Base-by-base conservation (phyloP, 192 early-diverging fungal genomes). In the Chytriomyces hyalinus region DNA sequence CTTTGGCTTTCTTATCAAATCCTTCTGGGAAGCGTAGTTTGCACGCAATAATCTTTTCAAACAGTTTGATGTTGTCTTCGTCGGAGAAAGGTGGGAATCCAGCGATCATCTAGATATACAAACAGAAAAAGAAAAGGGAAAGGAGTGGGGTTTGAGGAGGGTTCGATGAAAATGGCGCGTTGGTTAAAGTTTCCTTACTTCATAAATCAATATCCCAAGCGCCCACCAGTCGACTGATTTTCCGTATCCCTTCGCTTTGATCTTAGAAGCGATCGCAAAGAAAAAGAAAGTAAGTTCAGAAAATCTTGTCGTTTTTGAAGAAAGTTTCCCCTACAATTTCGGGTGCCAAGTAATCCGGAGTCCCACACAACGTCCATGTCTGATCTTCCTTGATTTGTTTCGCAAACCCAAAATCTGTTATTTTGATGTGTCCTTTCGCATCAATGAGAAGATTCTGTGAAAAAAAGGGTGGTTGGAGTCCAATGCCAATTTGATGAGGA, bases 201-300 rank as follows among this genome's bases (percentile, higher is more conserved):
- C 86, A 80, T 92, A 98, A 5, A 97, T 94, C 59, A 97, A 77
- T 49, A 97, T 89, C 36, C 96, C 96, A 77, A 96, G 88, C 51
- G 94, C 92, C 89, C 93, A 97, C 96, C 96, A 97, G 85, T 97
- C 96, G 0, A 96, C 96, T 9, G 95, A 94, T 65, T 91, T 90
- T 26, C 94, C 93, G 84, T 96, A 96, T 36, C 95, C 95, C 80
- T 94, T 95, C 66, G 93, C 93, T 83, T 96, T 93, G 81, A 79
- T 79, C 73, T 75, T 13, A 26, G 36, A 22, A 22, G 22, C 1
- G 22, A 44, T 11, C 36, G 47, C 13, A 4, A 51, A 46, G 5
- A 71, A 44, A n/a, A 3, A 59, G 50, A 24, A 22, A 36, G 15
- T 49, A 6, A 47, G 11, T 68, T 17, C 15, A 48, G 28, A 13